phyloP scores from a whole-genome alignment of 139 green algal species.

The Chlamydomonas schloesseri region DNA sequence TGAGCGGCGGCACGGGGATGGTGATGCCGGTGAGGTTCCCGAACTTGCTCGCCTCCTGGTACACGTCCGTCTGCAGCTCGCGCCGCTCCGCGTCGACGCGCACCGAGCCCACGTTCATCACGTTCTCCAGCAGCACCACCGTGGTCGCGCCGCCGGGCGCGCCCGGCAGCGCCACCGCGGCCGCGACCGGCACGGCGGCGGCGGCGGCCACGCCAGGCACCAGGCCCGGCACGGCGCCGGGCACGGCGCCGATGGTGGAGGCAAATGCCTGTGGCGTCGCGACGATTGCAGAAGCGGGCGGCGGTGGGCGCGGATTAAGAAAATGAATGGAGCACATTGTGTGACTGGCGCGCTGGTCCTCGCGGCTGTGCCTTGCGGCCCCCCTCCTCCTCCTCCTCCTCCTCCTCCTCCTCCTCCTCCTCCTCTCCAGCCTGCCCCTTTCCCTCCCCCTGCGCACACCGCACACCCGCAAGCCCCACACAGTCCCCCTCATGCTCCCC shows the following conservation, averaged over 20 bases:
- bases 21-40: constrained; percentile 68
- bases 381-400: no score
- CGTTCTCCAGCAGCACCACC: constrained; percentile 75
- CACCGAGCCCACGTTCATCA: constrained; percentile 69
- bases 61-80: constrained; percentile 61
- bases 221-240: not conserved
- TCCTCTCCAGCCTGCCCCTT: no score
- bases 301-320: no score
- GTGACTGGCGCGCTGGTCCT: no score
- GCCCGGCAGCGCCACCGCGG: no score
- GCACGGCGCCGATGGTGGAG: not conserved
- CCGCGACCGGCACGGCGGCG: not conserved
- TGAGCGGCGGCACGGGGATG: constrained; percentile 69
- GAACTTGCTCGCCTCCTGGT: constrained; percentile 74
- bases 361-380: no score
- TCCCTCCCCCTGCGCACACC: no score
- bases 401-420: no score
- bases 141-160: constrained; percentile 39
- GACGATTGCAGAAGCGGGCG: no score
- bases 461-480: no score
- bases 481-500: not conserved
- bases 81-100: constrained; percentile 53
- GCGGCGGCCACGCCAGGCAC: not conserved
- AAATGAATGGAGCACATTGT: no score
- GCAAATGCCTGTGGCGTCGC: constrained; percentile 25